Base-by-base conservation (phyloP, 108 stramenopile genomes). In the Cylindrotheca closterium region DNA sequence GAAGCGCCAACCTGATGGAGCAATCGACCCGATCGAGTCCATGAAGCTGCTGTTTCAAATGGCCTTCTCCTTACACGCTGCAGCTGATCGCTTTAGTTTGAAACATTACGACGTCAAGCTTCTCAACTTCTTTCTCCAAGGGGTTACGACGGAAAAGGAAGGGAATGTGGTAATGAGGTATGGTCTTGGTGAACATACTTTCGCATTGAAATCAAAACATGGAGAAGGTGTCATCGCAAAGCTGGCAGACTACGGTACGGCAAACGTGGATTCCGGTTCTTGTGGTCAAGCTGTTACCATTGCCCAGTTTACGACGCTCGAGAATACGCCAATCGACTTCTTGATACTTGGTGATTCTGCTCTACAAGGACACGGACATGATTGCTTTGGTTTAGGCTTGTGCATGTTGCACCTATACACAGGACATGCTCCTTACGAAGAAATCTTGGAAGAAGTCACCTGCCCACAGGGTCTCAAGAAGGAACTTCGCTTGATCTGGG, bases 81-180 rank as follows among this genome's bases (percentile, higher is more conserved):
- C 92, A 26, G 83, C 84, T n/a, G 81, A 89, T 50, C 63, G 73
- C 21, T 83, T 88, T 51, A 78, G 84, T 22, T 47, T 99, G 63
- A 95, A 98, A 42, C 99, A 99, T 73, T 99, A 97, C 63, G 99
- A 99, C 71, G 75, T 98, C 22, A 99, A 99, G 70, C 79, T 98
- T n/a, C 86, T 99, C 34, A 99, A 99, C 75, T 92, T 96, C 46
- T 90, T 99, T 42, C 61, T 94, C 0, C 84, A 85, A 53, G 33
- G 62, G 28, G 56, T 79, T 4, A 58, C 63, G 2, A 46, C 60
- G 8, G 63, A 69, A 22, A 59, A 60, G 10, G 28, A n/a, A 25
- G 61, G 71, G 7, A 71, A 78, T 47, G 47, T 66, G 18, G 80
- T 89, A 3, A 56, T 97, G 56, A 69, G 91, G 27, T 96, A 96